phyloP scores from a whole-genome alignment of 495 filamentous ascomycete species.

The Hyaloscypha variabilis region DNA sequence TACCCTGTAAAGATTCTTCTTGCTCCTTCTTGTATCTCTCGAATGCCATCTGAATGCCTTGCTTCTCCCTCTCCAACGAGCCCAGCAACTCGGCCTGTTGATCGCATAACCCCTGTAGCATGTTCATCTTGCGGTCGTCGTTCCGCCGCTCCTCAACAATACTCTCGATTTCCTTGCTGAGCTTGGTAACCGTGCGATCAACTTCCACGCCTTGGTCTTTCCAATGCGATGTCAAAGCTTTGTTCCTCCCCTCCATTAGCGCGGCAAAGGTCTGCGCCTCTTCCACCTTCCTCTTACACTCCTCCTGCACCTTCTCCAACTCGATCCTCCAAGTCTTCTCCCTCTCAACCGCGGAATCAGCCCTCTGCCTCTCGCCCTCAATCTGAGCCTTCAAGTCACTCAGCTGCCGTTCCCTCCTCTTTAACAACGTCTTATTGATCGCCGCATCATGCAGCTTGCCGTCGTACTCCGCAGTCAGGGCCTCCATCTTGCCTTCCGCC shows the following conservation, averaged over 20 bases:
- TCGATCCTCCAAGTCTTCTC: conserved; percentile 66
- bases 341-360: conserved; percentile 56
- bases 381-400: conserved; percentile 70
- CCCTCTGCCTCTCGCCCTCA: conserved; percentile 65
- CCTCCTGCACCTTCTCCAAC: conserved; percentile 61
- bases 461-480: conserved; percentile 66
- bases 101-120: conserved; percentile 64
- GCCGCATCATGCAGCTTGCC: conserved; percentile 70
- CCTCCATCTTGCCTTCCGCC: conserved; percentile 72
- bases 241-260: conserved; percentile 65
- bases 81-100: conserved; percentile 71
- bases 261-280: conserved; percentile 59
- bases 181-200: conserved; percentile 49
- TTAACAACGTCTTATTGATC: conserved; percentile 68
- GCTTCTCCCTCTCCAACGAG: conserved; percentile 58
- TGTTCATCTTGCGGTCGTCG: conserved; percentile 60
- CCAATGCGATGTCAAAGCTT: conserved; percentile 69
- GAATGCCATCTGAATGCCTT: conserved; percentile 56
- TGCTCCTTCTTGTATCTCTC: conserved; percentile 65
- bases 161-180: conserved; percentile 52
- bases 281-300: conserved; percentile 63
- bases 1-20: conserved; percentile 57
- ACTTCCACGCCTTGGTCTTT: conserved; percentile 65
- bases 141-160: conserved; percentile 51
- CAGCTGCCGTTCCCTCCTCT: conserved; percentile 79